Conservation (phyloP, 805 yeast species). For the Spathaspora girioi region DNA sequence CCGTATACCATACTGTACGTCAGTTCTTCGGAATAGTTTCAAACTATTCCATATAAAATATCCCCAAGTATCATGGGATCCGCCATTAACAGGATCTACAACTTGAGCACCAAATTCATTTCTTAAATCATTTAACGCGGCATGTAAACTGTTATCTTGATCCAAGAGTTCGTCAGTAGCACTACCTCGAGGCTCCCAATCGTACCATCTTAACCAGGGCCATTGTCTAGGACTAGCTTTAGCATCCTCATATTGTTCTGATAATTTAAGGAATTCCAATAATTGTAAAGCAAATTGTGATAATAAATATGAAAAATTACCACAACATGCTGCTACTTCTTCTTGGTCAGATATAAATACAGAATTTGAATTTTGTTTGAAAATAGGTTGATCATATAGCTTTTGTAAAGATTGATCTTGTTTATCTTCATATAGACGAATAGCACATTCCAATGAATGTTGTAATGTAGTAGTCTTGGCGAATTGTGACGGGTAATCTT, state of each 20-base stretch:
- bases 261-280: constrained; percentile 39
- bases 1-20: constrained; percentile 73
- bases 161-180: constrained; percentile 7
- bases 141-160: constrained; percentile 24
- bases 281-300: constrained; percentile 62
- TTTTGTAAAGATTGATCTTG: constrained; percentile 55
- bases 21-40: constrained; percentile 55
- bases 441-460: constrained; percentile 47
- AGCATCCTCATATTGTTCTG: constrained; percentile 38
- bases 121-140: constrained; percentile 29
- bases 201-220: constrained; percentile 42
- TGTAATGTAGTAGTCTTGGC: constrained; percentile 43
- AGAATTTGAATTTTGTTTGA: constrained; percentile 30
- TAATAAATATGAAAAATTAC: constrained; percentile 67
- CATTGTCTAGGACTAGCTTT: constrained; percentile 30
- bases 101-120: constrained; percentile 16
- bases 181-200: constrained; percentile 38
- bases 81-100: neutral
- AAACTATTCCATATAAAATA: constrained; percentile 46
- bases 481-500: constrained; percentile 26
- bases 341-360: constrained; percentile 59
- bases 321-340: constrained; percentile 81
- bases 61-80: constrained; percentile 1
- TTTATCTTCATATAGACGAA: constrained; percentile 51
- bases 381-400: constrained; percentile 55